phyloP scores from a whole-genome alignment of 768 basidiomycete genomes.

The Russula ochroleuca region DNA sequence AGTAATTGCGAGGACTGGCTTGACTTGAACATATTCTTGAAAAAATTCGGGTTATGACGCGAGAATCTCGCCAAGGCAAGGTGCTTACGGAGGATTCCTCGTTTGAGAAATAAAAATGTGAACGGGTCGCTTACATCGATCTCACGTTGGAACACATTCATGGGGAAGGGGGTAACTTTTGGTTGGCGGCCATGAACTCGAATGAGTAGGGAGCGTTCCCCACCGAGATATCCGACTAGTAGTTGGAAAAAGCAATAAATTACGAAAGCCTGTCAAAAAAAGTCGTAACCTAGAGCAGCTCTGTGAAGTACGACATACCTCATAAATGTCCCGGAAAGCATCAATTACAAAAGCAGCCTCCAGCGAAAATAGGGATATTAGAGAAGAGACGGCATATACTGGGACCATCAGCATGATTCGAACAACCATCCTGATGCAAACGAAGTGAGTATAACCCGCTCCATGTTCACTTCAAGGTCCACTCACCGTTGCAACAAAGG shows the following conservation, averaged over 20 bases:
- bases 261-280: constrained; percentile 67
- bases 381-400: constrained; percentile 82
- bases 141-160: constrained; percentile 75
- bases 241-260: constrained; percentile 91
- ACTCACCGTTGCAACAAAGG: constrained; percentile 71
- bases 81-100: constrained; percentile 84
- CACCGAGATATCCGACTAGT: constrained; percentile 80
- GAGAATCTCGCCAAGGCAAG: neutral
- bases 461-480: neutral
- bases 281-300: neutral
- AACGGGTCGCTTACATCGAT: constrained; percentile 95
- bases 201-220: constrained; percentile 89
- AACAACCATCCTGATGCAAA: constrained; percentile 67
- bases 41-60: neutral
- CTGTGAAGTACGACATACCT: constrained; percentile 48
- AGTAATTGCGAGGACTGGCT: constrained; percentile 79
- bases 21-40: constrained; percentile 94
- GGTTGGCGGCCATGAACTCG: constrained; percentile 88
- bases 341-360: constrained; percentile 97
- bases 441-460: constrained; percentile 4
- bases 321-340: constrained; percentile 90
- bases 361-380: constrained; percentile 90
- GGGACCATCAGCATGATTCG: constrained; percentile 98
- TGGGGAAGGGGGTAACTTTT: constrained; percentile 81
- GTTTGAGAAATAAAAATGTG: constrained; percentile 88